Evolutionary conservation across 1,284 basidiomycete species (phyloP).

Genomic region (Meira nashicola): DNA sequence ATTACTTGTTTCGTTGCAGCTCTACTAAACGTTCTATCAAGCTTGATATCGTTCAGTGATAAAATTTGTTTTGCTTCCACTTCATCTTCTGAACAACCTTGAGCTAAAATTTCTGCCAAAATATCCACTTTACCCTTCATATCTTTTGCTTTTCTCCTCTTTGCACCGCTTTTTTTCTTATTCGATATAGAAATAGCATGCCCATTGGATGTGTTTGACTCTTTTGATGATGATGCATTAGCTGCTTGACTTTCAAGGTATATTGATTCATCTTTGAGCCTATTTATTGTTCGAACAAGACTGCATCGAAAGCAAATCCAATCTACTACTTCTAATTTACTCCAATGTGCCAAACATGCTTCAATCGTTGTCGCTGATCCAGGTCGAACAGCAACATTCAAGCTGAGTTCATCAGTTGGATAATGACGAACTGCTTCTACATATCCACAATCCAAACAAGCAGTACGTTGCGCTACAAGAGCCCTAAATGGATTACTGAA

Average conservation of each 20-base stretch:
- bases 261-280: constrained; percentile 13
- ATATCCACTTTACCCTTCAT: background rate
- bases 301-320: constrained; percentile 51
- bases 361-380: constrained; percentile 28
- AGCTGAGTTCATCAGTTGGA: constrained; percentile 36
- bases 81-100: constrained; percentile 21
- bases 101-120: background rate
- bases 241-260: background rate
- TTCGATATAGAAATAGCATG: constrained; percentile 10
- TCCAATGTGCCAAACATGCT: constrained; percentile 39
- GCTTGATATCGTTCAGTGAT: constrained; percentile 7
- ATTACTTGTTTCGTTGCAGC: constrained; percentile 48
- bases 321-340: constrained; percentile 44
- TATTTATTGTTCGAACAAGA: constrained; percentile 24
- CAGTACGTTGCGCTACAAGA: constrained; percentile 40
- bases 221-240: background rate
- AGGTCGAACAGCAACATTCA: constrained; percentile 32
- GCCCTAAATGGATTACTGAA: constrained; percentile 15
- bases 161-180: constrained; percentile 15
- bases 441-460: constrained; percentile 47
- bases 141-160: constrained; percentile 18
- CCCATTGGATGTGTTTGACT: background rate
- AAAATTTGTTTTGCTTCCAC: constrained; percentile 11
- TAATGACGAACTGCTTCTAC: constrained; percentile 46
- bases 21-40: constrained; percentile 21